Percentiles rank a stretch among this genome's conserved stretches.
These are phyloP conservation scores for Pulicaria dysenterica DNA, from an alignment of 129 eudicot species.

Conservation along the genomic window DNA sequence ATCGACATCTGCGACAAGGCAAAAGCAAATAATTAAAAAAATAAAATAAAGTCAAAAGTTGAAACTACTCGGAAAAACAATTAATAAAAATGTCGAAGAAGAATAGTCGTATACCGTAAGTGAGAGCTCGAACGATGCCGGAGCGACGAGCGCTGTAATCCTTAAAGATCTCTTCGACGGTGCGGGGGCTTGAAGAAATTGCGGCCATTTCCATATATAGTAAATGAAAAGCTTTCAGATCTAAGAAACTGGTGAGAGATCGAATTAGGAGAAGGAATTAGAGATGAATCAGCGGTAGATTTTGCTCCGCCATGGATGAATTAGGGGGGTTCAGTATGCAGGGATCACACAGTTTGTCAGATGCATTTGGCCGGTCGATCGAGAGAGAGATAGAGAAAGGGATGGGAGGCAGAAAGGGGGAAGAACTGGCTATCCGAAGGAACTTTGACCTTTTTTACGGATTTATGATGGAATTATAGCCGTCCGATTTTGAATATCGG, in stretches of 20 bases:
- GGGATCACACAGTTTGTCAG: conserved; percentile 21
- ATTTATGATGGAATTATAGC: conserved; percentile 20
- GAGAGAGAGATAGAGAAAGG: conserved; percentile 13
- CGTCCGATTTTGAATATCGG: conserved; percentile 28
- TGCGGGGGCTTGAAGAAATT: conserved; percentile 68
- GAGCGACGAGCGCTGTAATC: conserved; percentile 73
- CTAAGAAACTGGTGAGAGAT: conserved; percentile 25
- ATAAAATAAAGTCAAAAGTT: background rate
- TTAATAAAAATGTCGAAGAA: background rate
- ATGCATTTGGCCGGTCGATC: background rate
- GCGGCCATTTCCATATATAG: conserved; percentile 59
- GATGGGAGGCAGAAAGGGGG: conserved; percentile 30
- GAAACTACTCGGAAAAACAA: background rate
- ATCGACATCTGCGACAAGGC: conserved; percentile 62
- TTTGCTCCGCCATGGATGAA: conserved; percentile 29
- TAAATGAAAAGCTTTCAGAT: conserved; percentile 22
- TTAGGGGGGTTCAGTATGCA: conserved; percentile 33
- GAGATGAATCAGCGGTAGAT: conserved; percentile 18
- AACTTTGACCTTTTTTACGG: conserved; percentile 22
- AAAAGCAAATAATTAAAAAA: background rate
- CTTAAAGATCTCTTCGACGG: conserved; percentile 89
- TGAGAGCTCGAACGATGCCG: conserved; percentile 78
- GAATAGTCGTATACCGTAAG: conserved; percentile 41
- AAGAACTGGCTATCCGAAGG: conserved; percentile 14
- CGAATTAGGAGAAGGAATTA: conserved; percentile 18